Base-by-base conservation (phyloP, 208 protist genomes). In the Trypanosoma cruzi region DNA sequence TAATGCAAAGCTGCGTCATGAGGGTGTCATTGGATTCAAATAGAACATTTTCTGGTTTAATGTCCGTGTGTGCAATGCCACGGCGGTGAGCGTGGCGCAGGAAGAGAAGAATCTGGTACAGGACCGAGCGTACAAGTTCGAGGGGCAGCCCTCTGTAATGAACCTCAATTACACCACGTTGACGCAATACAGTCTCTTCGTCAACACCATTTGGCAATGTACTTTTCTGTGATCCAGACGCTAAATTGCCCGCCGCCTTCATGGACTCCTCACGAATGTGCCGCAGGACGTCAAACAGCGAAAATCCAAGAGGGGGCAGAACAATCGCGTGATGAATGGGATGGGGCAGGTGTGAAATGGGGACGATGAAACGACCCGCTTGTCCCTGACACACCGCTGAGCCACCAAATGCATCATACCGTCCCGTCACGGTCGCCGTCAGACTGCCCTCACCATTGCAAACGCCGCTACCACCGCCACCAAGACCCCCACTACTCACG, bases 31-130 rank as follows among this genome's bases (percentile, higher is more conserved):
- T 79, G 31, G 76, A 85, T 61, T 96, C 85, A 62, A 96, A 89
- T 44, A 96, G 80, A 18, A 95, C 70, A 67, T 95, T 95, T 68
- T 95, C 85, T 0, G 90, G 90, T 67, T 95, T 95, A 31, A 95
- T 77, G 69, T 95, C 89, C 20, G 86, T 93, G 79, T 95, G 89
- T 48, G 87, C 81, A 54, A 93, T 75, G 20, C 86, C 86, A 58
- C 81, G 75, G 14, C 53, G 59, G 64, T 93, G 86, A 14, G 79
- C 81, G 64, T 87, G 89, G 29, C 79, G 59, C 53, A 95, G 75
- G 63, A 92, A 94, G 6, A 85, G 73, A 26, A 95, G 73, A 31
- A 91, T 79, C 57, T 95, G 86, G 71, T 85, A 91, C 42, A 92
- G 59, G 4, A 92, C 78, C 8, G 80, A 59, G 53, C 86, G 82